These are phyloP conservation scores for Erucastrum elatum DNA, from an alignment of 345 rosid species.

Conservation along the genomic window DNA sequence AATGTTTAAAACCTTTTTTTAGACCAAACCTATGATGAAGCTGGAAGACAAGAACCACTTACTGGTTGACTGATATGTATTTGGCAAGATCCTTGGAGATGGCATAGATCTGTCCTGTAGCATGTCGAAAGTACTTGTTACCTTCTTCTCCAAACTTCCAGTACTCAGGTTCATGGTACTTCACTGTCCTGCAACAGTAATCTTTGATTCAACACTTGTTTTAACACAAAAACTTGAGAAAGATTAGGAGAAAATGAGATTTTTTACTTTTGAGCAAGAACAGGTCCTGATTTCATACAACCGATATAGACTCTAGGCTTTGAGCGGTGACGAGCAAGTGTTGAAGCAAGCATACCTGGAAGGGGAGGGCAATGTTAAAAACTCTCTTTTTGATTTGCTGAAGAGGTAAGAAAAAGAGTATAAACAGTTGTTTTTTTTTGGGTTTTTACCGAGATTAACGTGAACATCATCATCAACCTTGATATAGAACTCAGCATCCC, in stretches of 20 bases:
- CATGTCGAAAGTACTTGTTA: slow-evolving; percentile 94
- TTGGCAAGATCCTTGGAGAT: slow-evolving; percentile 90
- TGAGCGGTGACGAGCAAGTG: slow-evolving; percentile 84
- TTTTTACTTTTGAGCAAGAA: slow-evolving; percentile 83
- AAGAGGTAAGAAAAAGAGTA: neutral
- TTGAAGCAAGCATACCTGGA: slow-evolving; percentile 79
- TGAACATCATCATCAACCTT: slow-evolving; percentile 99
- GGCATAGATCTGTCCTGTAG: slow-evolving; percentile 98
- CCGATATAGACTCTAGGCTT: slow-evolving; percentile 92
- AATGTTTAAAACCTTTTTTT: neutral
- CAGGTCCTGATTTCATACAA: slow-evolving; percentile 99
- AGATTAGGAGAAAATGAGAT: neutral
- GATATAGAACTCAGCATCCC: slow-evolving; percentile 96
- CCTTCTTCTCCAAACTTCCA: slow-evolving; percentile 99
- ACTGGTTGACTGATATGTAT: slow-evolving; percentile 87
- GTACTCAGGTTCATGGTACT: slow-evolving; percentile 94
- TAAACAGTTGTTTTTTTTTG: neutral
- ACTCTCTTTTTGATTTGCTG: neutral
- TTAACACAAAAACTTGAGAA: neutral
- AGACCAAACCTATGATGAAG: slow-evolving; percentile 5
- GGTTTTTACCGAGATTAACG: slow-evolving; percentile 76
- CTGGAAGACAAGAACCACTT: slow-evolving; percentile 5
- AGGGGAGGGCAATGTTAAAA: neutral
- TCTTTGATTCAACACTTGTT: neutral
- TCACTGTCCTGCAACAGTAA: slow-evolving; percentile 61